These are phyloP conservation scores for Glomus cerebriforme DNA, from an alignment of 192 early-diverging fungal species.

Conservation along the genomic window DNA sequence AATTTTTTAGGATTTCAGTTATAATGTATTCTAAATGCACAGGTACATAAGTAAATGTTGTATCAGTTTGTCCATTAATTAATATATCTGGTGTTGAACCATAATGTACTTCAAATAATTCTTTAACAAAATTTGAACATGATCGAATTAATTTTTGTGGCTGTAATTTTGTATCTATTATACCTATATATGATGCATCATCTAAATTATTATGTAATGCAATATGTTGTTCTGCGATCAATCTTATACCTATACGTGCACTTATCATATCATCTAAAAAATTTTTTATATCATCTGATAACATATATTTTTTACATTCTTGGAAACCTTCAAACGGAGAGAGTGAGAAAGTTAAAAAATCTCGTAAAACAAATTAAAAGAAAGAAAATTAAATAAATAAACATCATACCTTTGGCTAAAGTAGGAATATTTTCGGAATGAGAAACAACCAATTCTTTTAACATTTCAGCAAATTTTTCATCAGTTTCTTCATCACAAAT, in stretches of 20 bases:
- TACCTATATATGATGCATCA: constrained; percentile 64
- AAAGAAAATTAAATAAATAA: constrained; percentile 5
- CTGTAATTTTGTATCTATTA: constrained; percentile 76
- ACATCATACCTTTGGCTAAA: constrained; percentile 72
- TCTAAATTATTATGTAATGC: constrained; percentile 62
- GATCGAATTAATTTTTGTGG: constrained; percentile 69
- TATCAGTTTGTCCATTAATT: constrained; percentile 68
- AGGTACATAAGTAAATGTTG: constrained; percentile 77
- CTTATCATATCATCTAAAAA: constrained; percentile 90
- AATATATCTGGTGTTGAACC: constrained; percentile 72
- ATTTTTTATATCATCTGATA: constrained; percentile 57
- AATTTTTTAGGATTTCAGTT: constrained; percentile 89
- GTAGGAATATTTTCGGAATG: constrained; percentile 88
- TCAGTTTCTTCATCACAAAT: constrained; percentile 58
- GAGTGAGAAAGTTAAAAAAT: too few relatives aligned
- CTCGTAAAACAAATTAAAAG: neutral
- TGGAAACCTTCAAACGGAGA: constrained; percentile 62
- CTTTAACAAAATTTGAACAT: constrained; percentile 73
- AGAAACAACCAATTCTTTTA: constrained; percentile 72
- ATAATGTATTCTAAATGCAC: constrained; percentile 95
- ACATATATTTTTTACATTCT: constrained; percentile 90
- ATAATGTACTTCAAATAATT: constrained; percentile 92
- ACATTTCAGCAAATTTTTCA: constrained; percentile 65
- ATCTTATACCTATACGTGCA: constrained; percentile 87
- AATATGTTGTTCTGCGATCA: constrained; percentile 91